These are phyloP conservation scores for Cephaloascus fragrans DNA, from an alignment of 805 yeast species.

Conservation along the genomic window DNA sequence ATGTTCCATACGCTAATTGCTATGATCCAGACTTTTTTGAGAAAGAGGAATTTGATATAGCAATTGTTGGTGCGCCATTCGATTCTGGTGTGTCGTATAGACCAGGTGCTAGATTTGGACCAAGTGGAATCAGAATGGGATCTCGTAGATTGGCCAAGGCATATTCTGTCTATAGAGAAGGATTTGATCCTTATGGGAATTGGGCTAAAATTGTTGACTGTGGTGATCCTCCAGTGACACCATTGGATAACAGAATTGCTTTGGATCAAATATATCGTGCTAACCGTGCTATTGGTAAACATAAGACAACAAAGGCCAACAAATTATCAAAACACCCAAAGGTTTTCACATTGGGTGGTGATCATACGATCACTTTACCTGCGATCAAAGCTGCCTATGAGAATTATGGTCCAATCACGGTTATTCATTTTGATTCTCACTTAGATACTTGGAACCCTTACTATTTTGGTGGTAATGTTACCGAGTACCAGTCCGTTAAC, in stretches of 20 bases:
- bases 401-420: constrained; percentile 33
- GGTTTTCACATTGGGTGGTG: constrained; percentile 50
- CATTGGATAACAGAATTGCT: constrained; percentile 58
- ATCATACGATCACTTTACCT: constrained; percentile 47
- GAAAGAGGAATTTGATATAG: constrained; percentile 32
- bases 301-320: constrained; percentile 14
- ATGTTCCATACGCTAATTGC: constrained; percentile 14
- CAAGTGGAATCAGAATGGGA: constrained; percentile 38
- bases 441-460: constrained; percentile 64
- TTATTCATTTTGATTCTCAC: constrained; percentile 58
- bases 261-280: constrained; percentile 54
- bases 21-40: constrained; percentile 7
- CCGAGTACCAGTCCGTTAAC: constrained; percentile 47
- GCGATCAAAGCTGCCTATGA: constrained; percentile 42
- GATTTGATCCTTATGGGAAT: constrained; percentile 43
- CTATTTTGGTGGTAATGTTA: constrained; percentile 51
- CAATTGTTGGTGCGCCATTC: constrained; percentile 50
- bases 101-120: constrained; percentile 55
- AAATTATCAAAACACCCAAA: constrained; percentile 20
- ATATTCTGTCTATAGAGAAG: constrained; percentile 26
- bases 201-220: constrained; percentile 54
- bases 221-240: constrained; percentile 60
- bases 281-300: constrained; percentile 35
- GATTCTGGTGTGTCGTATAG: constrained; percentile 47
- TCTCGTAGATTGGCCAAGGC: constrained; percentile 35